These are phyloP conservation scores for Saitozyma sp. DNA, from an alignment of 768 basidiomycete genomes.

Conservation along the genomic window DNA sequence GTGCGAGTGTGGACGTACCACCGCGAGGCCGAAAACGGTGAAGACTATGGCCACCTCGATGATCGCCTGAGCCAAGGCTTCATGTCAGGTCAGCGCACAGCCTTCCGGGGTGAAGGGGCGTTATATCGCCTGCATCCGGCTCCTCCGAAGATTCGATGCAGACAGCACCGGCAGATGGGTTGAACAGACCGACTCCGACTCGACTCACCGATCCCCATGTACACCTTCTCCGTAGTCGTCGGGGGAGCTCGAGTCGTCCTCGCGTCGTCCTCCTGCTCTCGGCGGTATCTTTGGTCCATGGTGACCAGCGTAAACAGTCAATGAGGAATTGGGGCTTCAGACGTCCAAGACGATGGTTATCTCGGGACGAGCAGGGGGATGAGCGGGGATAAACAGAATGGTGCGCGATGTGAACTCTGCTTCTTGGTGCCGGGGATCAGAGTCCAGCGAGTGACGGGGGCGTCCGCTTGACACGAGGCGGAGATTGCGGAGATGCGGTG, in stretches of 20 bases:
- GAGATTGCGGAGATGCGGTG: too few species aligned
- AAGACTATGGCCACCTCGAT: constrained; percentile 29
- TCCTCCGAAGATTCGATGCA: constrained; percentile 19
- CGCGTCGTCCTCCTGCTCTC: constrained; percentile 1
- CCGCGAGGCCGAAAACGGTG: constrained; percentile 29
- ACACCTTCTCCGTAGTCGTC: constrained; percentile 33
- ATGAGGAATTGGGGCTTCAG: background rate
- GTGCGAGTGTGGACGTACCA: constrained; percentile 10
- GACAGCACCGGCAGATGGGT: background rate
- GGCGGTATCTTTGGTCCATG: background rate
- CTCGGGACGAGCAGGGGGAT: too few species aligned
- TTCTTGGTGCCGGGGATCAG: background rate
- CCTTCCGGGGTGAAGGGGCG: too few species aligned
- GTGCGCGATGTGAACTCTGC: too few species aligned
- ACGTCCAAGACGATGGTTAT: background rate
- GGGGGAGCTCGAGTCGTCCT: constrained; percentile 12
- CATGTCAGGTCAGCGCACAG: too few species aligned
- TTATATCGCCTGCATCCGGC: constrained; percentile 14
- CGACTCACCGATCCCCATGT: constrained; percentile 37
- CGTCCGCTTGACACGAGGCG: too few species aligned
- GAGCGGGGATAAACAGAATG: background rate
- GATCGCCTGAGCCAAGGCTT: background rate
- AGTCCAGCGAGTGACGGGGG: too few species aligned
- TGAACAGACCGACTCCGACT: too few species aligned
- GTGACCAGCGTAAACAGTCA: background rate